Evolutionary conservation across 2,329 filamentous ascomycete species (phyloP), one percentile per base, ranked within the genome.

Genomic region (Ampelomyces quisqualis): DNA sequence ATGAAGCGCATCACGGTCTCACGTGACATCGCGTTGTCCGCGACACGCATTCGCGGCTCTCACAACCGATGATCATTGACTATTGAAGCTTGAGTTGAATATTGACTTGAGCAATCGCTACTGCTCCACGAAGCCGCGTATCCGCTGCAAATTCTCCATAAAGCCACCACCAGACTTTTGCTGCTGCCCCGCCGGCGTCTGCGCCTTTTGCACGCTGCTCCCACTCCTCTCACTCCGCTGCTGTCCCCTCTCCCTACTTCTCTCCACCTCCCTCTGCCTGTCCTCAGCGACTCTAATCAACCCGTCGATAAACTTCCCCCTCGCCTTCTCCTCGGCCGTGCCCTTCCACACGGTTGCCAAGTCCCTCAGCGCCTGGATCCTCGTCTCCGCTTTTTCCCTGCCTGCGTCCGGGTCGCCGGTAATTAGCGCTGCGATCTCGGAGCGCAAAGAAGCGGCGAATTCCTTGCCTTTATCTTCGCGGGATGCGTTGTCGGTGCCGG

Each of bases 241-340:
- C 45, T 51, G 57, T 3, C 42, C 43, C 29, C 27, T 53, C 37
- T 58, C 57, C 39, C 38, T 57, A 27, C 57, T 68, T 37, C 60
- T 70, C 31, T 77, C 75, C 27, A 77, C 42, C 1, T 65, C 66
- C 49, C 65, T 76, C 49, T 73, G 72, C 52, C 74, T 73, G 17
- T 96, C 91, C 61, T 96, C 90, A 1, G 95, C 88, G 69, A 88
- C 78, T 72, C 83, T 89, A 22, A 83, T 82, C 56, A 98, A 67
- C 36, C 79, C 78, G 51, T 97, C 91, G 13, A 98, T 84, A 63
- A 96, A 90, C 58, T 81, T 86, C 7, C 73, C 72, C 38, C 93
- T 77, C 5, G 89, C 88, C 70, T 88, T 94, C 67, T 97, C 93
- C 71, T 98, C 93, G 0, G 88, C 86, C 2, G 93, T 96, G n/a